Conservation (phyloP, 1,284 basidiomycete genomes). For the Mycosarcoma mackinlayi region DNA sequence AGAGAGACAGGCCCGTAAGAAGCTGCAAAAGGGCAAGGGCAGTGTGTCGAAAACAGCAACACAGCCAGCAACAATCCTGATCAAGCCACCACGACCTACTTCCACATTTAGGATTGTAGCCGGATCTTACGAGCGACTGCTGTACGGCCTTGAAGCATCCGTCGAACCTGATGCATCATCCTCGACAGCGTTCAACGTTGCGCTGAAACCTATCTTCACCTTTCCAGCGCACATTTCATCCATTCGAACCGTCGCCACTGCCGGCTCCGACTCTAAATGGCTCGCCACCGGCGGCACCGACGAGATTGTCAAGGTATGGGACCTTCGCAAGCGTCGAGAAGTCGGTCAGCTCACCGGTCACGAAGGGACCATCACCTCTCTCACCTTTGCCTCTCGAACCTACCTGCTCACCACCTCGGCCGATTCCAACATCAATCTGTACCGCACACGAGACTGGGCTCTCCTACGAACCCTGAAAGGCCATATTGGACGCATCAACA, state of each 20-base stretch:
- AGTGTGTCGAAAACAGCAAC: conserved; percentile 2
- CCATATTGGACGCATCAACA: conserved; percentile 91
- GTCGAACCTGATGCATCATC: conserved; percentile 67
- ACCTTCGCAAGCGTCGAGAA: conserved; percentile 87
- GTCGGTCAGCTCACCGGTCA: conserved; percentile 92
- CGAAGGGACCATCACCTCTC: conserved; percentile 90
- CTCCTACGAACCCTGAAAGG: conserved; percentile 88
- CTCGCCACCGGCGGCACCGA: conserved; percentile 92
- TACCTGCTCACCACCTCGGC: conserved; percentile 90
- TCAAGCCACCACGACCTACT: conserved; percentile 44
- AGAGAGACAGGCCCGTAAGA: conserved; percentile 27
- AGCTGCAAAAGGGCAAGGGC: conserved; percentile 35
- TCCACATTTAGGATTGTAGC: conserved; percentile 81
- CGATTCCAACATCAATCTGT: conserved; percentile 81
- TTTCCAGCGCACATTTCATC: conserved; percentile 96
- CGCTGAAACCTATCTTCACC: conserved; percentile 84
- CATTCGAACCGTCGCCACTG: conserved; percentile 79
- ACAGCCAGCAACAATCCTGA: conserved; percentile 24
- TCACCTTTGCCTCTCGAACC: conserved; percentile 86
- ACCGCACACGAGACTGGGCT: conserved; percentile 91
- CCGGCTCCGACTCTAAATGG: conserved; percentile 81
- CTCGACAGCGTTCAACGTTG: conserved; percentile 47
- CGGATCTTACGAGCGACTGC: conserved; percentile 93
- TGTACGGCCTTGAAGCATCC: conserved; percentile 87
- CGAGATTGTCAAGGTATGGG: conserved; percentile 98